Conservation (phyloP, 495 filamentous ascomycete species). For the Daldinia concentrica region DNA sequence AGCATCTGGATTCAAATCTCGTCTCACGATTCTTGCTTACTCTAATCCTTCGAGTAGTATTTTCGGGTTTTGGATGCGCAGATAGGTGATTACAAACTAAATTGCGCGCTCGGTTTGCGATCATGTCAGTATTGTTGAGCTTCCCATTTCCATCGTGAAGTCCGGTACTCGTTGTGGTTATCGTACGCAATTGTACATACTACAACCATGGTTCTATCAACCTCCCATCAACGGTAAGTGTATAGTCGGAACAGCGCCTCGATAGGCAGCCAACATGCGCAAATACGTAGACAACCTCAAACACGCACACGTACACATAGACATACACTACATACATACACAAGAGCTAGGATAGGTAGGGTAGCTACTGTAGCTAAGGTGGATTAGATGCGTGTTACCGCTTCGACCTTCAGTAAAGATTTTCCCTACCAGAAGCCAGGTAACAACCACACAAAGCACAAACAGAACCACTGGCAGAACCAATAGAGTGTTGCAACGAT, state of each 20-base stretch:
- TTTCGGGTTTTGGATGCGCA: constrained; percentile 26
- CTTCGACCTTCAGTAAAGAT: constrained; percentile 12
- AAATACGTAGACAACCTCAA: constrained; percentile 20
- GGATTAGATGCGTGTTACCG: constrained; percentile 34
- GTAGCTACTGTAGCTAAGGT: constrained; percentile 10
- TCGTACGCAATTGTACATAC: constrained; percentile 11
- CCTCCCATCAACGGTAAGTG: constrained; percentile 29
- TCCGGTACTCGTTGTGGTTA: constrained; percentile 19
- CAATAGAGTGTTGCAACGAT: constrained; percentile 29
- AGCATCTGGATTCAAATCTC: constrained; percentile 17
- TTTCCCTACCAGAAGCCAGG: constrained; percentile 31
- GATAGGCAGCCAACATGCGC: constrained; percentile 40
- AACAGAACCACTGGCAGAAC: not conserved
- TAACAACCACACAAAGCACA: constrained; percentile 20
- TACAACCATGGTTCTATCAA: constrained; percentile 29
- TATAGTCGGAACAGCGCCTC: constrained; percentile 28
- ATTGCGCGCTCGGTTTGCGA: constrained; percentile 10
- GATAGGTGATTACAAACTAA: constrained; percentile 25
- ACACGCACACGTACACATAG: constrained; percentile 8
- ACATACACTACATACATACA: not conserved
- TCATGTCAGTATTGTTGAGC: constrained; percentile 12
- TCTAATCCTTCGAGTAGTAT: constrained; percentile 15
- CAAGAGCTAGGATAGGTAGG: constrained; percentile 9
- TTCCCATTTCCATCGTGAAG: constrained; percentile 28
- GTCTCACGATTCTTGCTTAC: constrained; percentile 28